Evolutionary conservation across 1,284 basidiomycete genomes (phyloP), one percentile per base, ranked within the genome.

Genomic region (Sporisorium iseilematis-ciliati): DNA sequence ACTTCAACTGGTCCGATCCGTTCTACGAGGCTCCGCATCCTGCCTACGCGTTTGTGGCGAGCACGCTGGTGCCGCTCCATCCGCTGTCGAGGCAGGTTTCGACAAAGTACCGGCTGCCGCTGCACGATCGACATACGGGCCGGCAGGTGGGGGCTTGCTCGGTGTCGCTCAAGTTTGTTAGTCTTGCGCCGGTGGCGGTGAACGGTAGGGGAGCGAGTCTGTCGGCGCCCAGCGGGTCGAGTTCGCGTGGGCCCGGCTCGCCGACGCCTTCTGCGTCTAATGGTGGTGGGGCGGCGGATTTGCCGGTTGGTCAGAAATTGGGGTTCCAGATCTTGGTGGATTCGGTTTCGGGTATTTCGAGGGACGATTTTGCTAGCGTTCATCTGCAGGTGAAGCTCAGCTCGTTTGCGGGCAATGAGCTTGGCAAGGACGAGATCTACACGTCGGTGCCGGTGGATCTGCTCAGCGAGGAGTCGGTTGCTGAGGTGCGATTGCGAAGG

Each of bases 1-100:
- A 98, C 85, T 96, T 98, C 86, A 93, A 93, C 42, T 91, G 92
- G 41, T 92, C 94, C 74, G 93, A 95, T 84, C 92, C 94, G 1
- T 99, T 98, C 87, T 95, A 93, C 86, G 80, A 83, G 57, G 46
- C 64, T 4, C 73, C 92, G 72, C 95, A 92, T 84, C 76, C 80
- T 2, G 43, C 67, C 0, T 82, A 70, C 54, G 71, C 68, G 11
- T 96, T 95, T 85, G 91, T 98, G 61, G 97, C 95, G 49, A 69
- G 92, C 73, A 91, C 93, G 0, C 86, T 92, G 21, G 88, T 96
- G 55, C 93, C 94, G 3, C 89, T 99, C 26, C 90, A 91, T 0
- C 91, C 94, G 5, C 88, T 99, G 33, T 90, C 90, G 14, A 90
- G 92, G 42, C 89, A 91, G 57, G 87, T 76, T 14, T 68, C 76